Conservation (phyloP, 495 filamentous ascomycete species). For the Lasiosphaeriaceae sp. region DNA sequence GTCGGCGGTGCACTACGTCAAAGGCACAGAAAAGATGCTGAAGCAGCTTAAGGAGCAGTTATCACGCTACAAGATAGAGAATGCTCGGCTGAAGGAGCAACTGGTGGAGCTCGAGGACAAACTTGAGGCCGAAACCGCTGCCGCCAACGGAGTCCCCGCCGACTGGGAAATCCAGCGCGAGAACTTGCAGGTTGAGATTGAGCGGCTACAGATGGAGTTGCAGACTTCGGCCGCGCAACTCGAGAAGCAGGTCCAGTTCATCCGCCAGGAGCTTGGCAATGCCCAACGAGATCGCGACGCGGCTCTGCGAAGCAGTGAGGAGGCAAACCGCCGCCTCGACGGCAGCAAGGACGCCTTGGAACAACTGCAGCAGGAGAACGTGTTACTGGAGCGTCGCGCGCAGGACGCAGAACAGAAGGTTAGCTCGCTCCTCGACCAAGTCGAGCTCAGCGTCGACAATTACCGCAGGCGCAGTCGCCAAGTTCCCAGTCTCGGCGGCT, state of each 20-base stretch:
- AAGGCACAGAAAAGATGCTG: conserved; percentile 98
- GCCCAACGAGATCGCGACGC: conserved; percentile 66
- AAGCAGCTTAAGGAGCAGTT: conserved; percentile 98
- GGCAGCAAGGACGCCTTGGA: conserved; percentile 67
- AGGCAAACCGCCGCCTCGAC: conserved; percentile 55
- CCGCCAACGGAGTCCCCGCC: conserved; percentile 37
- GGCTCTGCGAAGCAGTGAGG: conserved; percentile 52
- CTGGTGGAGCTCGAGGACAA: conserved; percentile 58
- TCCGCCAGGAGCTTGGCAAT: conserved; percentile 62
- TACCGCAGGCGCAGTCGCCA: conserved; percentile 68
- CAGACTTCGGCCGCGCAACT: conserved; percentile 60
- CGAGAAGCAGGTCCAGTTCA: conserved; percentile 63
- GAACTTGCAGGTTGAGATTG: conserved; percentile 67
- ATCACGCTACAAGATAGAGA: conserved; percentile 79
- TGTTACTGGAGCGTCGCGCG: conserved; percentile 71
- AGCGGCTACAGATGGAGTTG: conserved; percentile 64
- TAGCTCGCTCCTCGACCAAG: conserved; percentile 85
- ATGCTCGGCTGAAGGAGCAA: conserved; percentile 76
- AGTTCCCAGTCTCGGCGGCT: conserved; percentile 29
- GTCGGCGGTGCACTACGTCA: conserved; percentile 99
- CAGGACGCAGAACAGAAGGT: conserved; percentile 91
- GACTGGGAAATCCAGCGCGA: conserved; percentile 80
- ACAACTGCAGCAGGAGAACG: conserved; percentile 77
- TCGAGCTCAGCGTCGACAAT: conserved; percentile 88
- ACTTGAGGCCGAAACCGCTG: conserved; percentile 32